Evolutionary conservation across 331 rosid species (phyloP), one percentile per base, ranked within the genome.

Genomic region (Spiraea crenata): DNA sequence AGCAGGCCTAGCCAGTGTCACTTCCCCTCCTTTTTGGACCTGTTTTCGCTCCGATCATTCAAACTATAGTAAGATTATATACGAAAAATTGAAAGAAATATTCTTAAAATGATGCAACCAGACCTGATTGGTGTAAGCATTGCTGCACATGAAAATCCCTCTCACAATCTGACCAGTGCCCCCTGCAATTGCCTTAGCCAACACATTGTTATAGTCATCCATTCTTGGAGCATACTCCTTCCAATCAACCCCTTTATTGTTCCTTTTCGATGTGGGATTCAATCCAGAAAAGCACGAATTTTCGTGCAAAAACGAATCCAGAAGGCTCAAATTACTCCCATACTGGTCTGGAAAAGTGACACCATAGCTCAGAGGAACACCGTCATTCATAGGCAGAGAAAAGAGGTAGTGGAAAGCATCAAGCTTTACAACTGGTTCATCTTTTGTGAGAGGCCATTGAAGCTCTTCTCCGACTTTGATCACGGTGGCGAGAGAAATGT

Each of bases 131-230:
- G 90, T 57, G 72, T 92, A 92, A 82, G 87, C 87, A 72, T 92
- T 92, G 76, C 85, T 87, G 16, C 95, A 92, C 75, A 61, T 80
- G 76, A 92, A 92, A 64, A 92, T 89, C 48, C 98, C 98, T 83
- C 70, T 86, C 39, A 92, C 92, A 74, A 92, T 87, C 81, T 92
- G 98, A 37, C 98, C 98, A 66, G 95, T 92, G 6, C 98, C 98
- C 51, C 87, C 92, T 1, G 96, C 98, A 80, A 92, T 89, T 1
- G 96, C 95, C 67, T 75, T 92, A 0, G 96, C 96, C 75, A 92
- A 81, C 51, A 92, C 70, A 54, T 83, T 84, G 41, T 92, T 92
- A 62, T 92, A 92, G 74, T 84, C 83, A 0, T 89, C 90, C 45
- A 92, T 84, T 72, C 76, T 86, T 0, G 98, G 98, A 46, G 96